Percentiles rank a stretch among this genome's conserved stretches.
phyloP scores from a whole-genome alignment of 805 yeast species.

The Kuraishia borneana region DNA sequence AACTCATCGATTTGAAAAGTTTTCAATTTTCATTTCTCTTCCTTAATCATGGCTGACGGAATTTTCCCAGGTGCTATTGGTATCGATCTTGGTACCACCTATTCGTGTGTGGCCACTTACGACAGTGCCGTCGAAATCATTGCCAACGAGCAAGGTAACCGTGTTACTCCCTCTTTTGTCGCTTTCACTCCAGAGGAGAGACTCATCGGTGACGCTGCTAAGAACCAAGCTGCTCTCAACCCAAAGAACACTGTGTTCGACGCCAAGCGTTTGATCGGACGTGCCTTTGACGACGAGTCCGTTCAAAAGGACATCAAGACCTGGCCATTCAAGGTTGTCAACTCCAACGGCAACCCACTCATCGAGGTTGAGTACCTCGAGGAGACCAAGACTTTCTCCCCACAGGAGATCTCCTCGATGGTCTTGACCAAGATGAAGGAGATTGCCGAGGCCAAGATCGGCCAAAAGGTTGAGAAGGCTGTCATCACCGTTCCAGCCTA shows the following conservation, averaged over 20 bases:
- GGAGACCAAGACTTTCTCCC: conserved; percentile 79
- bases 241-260: conserved; percentile 84
- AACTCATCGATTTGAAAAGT: not conserved
- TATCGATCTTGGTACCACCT: conserved; percentile 79
- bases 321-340: conserved; percentile 73
- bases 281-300: conserved; percentile 76
- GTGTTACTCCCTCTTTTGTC: conserved; percentile 94
- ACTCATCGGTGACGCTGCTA: conserved; percentile 92
- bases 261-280: conserved; percentile 89
- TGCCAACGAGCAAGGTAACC: conserved; percentile 97
- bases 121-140: conserved; percentile 89
- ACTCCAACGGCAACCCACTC: conserved; percentile 70
- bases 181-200: conserved; percentile 91
- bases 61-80: conserved; percentile 92
- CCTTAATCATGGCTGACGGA: conserved; percentile 74
- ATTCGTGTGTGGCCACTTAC: conserved; percentile 93
- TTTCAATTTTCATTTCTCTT: not conserved
- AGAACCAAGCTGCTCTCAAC: conserved; percentile 93
- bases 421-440: conserved; percentile 82
- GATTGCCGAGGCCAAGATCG: conserved; percentile 81
- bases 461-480: conserved; percentile 77
- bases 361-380: conserved; percentile 77
- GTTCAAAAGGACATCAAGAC: conserved; percentile 72
- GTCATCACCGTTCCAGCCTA: conserved; percentile 96
- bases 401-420: conserved; percentile 95